phyloP scores from a whole-genome alignment of 306 rosid genomes.

The Castanospermum australe region DNA sequence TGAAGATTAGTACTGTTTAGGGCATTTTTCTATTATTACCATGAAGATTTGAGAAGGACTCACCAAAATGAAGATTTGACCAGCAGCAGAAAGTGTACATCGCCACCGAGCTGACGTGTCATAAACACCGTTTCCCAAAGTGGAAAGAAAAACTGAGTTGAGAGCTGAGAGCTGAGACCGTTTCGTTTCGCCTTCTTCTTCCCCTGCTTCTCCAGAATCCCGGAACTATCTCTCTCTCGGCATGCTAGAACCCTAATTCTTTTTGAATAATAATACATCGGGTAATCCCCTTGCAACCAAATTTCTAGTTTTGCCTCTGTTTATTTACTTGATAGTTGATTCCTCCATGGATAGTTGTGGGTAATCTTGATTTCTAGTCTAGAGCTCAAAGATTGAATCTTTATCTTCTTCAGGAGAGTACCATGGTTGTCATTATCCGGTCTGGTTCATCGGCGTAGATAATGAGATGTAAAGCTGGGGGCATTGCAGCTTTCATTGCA shows the following conservation, averaged over 20 bases:
- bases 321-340: background rate
- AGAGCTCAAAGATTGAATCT: background rate
- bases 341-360: background rate
- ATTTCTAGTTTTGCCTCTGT: background rate
- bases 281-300: background rate
- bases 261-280: background rate
- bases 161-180: too few relatives aligned
- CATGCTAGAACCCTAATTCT: background rate
- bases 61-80: too few relatives aligned
- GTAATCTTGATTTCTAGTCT: background rate
- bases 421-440: slow-evolving; percentile 53
- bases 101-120: too few relatives aligned
- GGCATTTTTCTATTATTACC: too few relatives aligned
- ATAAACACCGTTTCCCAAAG: too few relatives aligned
- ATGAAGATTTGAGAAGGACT: too few relatives aligned
- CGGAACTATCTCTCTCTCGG: background rate
- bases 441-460: slow-evolving; percentile 38
- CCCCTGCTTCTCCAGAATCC: background rate
- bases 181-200: too few relatives aligned
- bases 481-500: slow-evolving; percentile 7
- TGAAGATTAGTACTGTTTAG: too few relatives aligned
- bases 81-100: too few relatives aligned
- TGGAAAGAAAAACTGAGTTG: too few relatives aligned
- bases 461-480: slow-evolving; percentile 35
- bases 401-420: slow-evolving; percentile 22